Evolutionary conservation across 2,329 filamentous ascomycete species (phyloP).

Genomic region (Trichoderma hamatum): DNA sequence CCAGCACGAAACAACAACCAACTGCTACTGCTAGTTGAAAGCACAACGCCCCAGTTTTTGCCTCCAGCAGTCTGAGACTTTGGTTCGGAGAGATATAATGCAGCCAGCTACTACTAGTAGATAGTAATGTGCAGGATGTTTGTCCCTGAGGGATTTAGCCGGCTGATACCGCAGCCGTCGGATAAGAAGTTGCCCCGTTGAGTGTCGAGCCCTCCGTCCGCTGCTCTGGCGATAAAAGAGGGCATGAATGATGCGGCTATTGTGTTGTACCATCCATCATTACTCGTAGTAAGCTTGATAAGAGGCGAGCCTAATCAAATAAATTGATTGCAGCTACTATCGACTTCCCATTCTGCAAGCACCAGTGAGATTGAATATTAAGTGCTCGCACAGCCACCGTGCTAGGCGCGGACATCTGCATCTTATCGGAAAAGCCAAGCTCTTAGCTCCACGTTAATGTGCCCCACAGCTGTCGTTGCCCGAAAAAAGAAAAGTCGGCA

Average conservation of each 20-base stretch:
- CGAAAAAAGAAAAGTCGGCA: not conserved
- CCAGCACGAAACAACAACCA: not conserved
- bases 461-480: not conserved
- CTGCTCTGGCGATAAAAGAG: not conserved
- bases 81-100: not conserved
- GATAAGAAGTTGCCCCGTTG: not conserved
- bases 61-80: slow-evolving; percentile 4
- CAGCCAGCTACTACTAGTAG: not conserved
- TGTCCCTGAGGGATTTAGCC: slow-evolving; percentile 1
- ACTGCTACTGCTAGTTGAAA: not conserved
- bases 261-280: no score
- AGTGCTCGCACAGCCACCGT: slow-evolving; percentile 2
- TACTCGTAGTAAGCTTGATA: not conserved
- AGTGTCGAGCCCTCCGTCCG: not conserved
- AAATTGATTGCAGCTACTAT: not conserved
- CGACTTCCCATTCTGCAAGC: not conserved
- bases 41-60: not conserved
- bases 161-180: not conserved
- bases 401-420: slow-evolving; percentile 15
- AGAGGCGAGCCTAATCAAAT: not conserved
- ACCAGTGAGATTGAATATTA: not conserved
- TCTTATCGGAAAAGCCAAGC: slow-evolving; percentile 25
- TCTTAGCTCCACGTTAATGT: not conserved
- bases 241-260: no score
- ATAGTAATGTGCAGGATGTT: not conserved